Evolutionary conservation across 306 rosid species (phyloP).

Genomic region (Malus fusca): DNA sequence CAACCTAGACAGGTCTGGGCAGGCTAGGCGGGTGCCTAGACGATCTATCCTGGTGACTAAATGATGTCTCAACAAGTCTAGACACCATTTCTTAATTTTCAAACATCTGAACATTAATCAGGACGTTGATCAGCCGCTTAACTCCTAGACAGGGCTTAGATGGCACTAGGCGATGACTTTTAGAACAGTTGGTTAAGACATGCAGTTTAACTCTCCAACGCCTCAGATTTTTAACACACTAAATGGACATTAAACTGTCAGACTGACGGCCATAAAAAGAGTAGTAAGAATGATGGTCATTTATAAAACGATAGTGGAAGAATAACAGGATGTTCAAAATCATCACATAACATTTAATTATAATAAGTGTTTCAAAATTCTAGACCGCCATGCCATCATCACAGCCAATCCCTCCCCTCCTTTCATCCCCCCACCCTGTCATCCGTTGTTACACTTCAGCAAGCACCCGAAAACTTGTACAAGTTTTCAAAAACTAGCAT

Average conservation of each 20-base stretch:
- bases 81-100: too few species aligned
- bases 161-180: fast-evolving
- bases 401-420: neutral
- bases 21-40: fast-evolving
- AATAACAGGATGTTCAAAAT: neutral
- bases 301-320: neutral
- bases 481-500: neutral
- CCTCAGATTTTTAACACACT: too few species aligned
- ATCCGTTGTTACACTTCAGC: neutral
- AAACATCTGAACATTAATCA: too few species aligned
- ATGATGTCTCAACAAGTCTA: fast-evolving
- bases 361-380: neutral
- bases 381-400: neutral
- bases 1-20: too few species aligned
- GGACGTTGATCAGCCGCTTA: fast-evolving
- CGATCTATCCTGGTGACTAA: too few species aligned
- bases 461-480: neutral
- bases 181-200: too few species aligned
- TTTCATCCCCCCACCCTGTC: neutral
- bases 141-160: too few species aligned
- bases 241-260: too few species aligned
- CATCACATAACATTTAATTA: neutral
- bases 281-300: neutral
- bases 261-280: too few species aligned
- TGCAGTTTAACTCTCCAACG: too few species aligned